Conservation (phyloP, 148 eudicot species). For the Rhododendron mucronatum region DNA sequence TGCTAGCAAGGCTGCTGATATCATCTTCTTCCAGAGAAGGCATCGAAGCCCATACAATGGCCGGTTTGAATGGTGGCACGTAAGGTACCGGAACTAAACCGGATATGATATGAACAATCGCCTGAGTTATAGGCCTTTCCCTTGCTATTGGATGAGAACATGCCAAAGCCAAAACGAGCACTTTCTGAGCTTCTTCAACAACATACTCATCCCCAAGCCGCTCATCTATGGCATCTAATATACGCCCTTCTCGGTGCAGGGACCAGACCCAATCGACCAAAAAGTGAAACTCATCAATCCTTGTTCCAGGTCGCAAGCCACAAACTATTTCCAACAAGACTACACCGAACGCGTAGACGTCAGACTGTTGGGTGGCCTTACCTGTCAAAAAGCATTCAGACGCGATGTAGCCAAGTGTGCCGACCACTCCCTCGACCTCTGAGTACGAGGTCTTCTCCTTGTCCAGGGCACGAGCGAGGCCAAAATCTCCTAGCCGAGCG, state of each 20-base stretch:
- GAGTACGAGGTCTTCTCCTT: slow-evolving; percentile 50
- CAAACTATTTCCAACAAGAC: slow-evolving; percentile 62
- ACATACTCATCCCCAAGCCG: slow-evolving; percentile 31
- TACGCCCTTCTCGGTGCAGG: slow-evolving; percentile 51
- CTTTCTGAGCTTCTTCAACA: too few species aligned
- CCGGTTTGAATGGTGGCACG: slow-evolving; percentile 72
- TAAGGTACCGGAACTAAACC: slow-evolving; percentile 46
- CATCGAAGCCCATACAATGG: slow-evolving; percentile 71
- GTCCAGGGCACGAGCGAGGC: slow-evolving; percentile 81
- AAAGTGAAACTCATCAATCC: too few species aligned
- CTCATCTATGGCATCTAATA: slow-evolving; percentile 15
- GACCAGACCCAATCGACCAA: slow-evolving; percentile 31
- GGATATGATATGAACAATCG: slow-evolving; percentile 50
- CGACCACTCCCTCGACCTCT: slow-evolving; percentile 66
- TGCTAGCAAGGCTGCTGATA: slow-evolving; percentile 13
- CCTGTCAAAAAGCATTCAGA: slow-evolving; percentile 88
- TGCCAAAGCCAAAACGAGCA: slow-evolving; percentile 11
- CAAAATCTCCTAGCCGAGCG: slow-evolving; percentile 82
- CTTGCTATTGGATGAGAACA: slow-evolving; percentile 66
- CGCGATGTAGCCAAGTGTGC: slow-evolving; percentile 88
- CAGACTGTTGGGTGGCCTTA: slow-evolving; percentile 65
- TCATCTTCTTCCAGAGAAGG: slow-evolving; percentile 20
- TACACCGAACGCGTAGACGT: slow-evolving; percentile 70
- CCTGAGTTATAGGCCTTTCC: slow-evolving; percentile 58
- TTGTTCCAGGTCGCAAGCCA: slow-evolving; percentile 40